Percentiles rank a stretch among this genome's conserved stretches.
Conservation (phyloP, 2,329 filamentous ascomycete species). For the Ceratocystis lukuohia region DNA sequence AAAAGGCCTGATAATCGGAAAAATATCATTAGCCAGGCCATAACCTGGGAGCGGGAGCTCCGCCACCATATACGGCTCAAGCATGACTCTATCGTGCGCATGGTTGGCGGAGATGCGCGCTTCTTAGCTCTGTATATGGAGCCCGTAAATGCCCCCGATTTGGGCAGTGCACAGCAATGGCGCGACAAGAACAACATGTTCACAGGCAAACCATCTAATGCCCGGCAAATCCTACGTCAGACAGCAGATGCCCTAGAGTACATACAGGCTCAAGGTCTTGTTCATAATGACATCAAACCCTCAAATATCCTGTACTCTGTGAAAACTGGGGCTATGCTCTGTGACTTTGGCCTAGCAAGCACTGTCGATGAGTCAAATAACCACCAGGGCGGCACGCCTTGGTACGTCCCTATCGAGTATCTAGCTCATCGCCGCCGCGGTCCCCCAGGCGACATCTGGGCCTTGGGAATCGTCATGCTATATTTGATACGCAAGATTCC, state of each 20-base stretch:
- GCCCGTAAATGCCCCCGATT: constrained; percentile 43
- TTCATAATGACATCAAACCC: constrained; percentile 52
- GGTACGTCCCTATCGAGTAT: constrained; percentile 49
- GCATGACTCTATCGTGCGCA: constrained; percentile 44
- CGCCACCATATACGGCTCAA: constrained; percentile 41
- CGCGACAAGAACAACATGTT: constrained; percentile 39
- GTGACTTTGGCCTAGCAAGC: constrained; percentile 46
- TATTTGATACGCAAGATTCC: constrained; percentile 43
- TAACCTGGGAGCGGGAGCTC: constrained; percentile 47
- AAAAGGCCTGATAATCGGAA: not conserved
- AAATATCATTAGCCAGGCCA: constrained; percentile 38
- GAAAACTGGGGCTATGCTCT: constrained; percentile 45
- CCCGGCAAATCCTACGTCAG: constrained; percentile 39
- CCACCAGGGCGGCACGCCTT: constrained; percentile 44
- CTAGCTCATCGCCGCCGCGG: constrained; percentile 42
- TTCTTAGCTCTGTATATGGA: constrained; percentile 50
- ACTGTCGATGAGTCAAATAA: constrained; percentile 31
- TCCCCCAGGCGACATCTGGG: constrained; percentile 45
- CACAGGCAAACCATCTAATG: constrained; percentile 36
- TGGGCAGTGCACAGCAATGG: constrained; percentile 38
- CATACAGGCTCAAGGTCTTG: constrained; percentile 39
- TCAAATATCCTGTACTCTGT: constrained; percentile 47
- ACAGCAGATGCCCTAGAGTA: constrained; percentile 42
- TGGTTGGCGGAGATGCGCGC: constrained; percentile 46
- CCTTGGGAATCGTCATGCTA: constrained; percentile 46